Evolutionary conservation across 106 monocot species (phyloP), one percentile per base, ranked within the genome.

Genomic region (Acorus gramineus): DNA sequence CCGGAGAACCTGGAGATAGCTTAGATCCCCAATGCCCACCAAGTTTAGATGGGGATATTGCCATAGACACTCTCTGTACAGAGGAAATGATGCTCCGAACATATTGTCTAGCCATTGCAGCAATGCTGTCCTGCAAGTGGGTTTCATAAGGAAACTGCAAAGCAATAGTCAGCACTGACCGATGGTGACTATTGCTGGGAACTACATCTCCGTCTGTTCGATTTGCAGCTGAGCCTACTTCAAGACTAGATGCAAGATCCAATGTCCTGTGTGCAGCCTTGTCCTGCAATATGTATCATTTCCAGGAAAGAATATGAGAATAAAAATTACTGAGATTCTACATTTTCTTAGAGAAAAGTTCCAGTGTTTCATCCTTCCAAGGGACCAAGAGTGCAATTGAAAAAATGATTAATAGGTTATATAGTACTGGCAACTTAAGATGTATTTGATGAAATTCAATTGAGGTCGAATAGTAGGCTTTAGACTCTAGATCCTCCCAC

Each of bases 101-200:
- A 65, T 98, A 98, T 51, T 98, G 98, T 4, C 88, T 76, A 3
- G 92, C 88, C 92, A 92, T 98, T 14, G 76, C 66, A 14, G 85
- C 85, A 51, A 98, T 79, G 69, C 68, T 86, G 4, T 98, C 98
- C 44, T 75, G 75, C 11, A 98, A 74, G 52, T 88, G 83, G 14
- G 65, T 60, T 75, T 98, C 92, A 66, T 81, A 98, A 1, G 98
- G 83, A 50, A 98, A 89, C 51, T 98, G 98, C 60, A 98, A 98
- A 13, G 85, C 88, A 71, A 98, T 98, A 4, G 85, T 88, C 59
- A 98, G 66, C 47, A 98, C 83, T 13, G 98, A 92, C 12, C 98
- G 80, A 4, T 65, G 63, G 58, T 53, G 72, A 53, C 50, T 61
- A 45, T 46, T 63, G 42, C 50, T 65, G 14, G 73, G 57, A 47